Evolutionary conservation across 2,329 filamentous ascomycete species (phyloP).

Genomic region (Sporothrix dimorphospora): DNA sequence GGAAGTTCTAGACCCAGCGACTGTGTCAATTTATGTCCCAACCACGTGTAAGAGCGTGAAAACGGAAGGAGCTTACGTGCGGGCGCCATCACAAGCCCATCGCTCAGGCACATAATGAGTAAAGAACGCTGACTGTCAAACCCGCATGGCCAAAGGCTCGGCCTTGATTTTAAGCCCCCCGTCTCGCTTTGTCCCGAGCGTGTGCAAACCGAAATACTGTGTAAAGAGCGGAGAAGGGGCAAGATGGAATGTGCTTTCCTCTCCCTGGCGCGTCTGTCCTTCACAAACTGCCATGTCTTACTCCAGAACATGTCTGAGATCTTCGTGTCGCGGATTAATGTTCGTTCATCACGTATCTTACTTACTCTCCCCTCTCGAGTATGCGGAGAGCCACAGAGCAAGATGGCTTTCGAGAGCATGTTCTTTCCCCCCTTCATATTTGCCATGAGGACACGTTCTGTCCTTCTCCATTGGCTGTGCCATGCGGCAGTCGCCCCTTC

Average conservation of each 20-base stretch:
- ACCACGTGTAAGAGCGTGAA: not conserved
- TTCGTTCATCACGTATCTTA: too few relatives aligned
- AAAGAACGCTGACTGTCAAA: not conserved
- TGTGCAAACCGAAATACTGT: not conserved
- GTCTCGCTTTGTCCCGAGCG: constrained; percentile 2
- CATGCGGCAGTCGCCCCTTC: not conserved
- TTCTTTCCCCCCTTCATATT: not conserved
- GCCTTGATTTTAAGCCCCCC: not conserved
- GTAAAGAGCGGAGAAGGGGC: not conserved
- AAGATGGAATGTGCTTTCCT: not conserved
- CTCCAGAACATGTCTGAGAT: not conserved
- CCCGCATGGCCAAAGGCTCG: not conserved
- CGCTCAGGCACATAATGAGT: not conserved
- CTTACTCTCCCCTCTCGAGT: not conserved
- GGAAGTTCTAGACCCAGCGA: not conserved
- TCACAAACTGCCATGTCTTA: constrained; percentile 5
- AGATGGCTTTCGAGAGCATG: not conserved
- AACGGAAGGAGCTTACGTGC: not conserved
- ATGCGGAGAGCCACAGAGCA: not conserved
- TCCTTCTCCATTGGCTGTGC: not conserved
- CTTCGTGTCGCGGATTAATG: not conserved
- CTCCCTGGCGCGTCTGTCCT: not conserved
- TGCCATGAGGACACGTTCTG: not conserved
- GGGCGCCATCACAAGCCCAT: not conserved
- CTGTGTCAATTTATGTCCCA: not conserved